Base-by-base conservation (phyloP, 2,329 filamentous ascomycete species). In the Coniochaeta sp. region DNA sequence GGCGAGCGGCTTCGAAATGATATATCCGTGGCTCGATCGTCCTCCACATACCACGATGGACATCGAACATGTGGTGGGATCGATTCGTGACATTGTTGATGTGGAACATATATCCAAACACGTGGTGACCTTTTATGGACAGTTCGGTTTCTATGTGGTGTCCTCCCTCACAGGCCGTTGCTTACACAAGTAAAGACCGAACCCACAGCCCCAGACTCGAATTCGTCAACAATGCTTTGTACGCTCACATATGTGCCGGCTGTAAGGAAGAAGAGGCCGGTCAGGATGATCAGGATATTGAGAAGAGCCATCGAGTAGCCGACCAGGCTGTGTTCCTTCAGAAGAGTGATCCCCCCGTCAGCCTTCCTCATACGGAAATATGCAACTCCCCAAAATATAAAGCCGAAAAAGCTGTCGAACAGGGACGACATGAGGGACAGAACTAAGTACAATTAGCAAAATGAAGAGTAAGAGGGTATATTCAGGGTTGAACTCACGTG, bases 361-460 rank as follows among this genome's bases (percentile, higher is more conserved):
- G 83, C 88, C 22, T 76, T 77, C 55, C 89, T 81, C 89, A 93
- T 90, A 60, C 89, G 83, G 69, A 92, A 83, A 70, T 91, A 93
- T 0, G 89, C 90, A 1, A 91, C 82, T 14, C 89, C 90, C 90
- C 90, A 97, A 79, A 96, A 97, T 70, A 96, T 96, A 79, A 96
- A 97, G 26, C 93, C 93, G 68, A 93, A 93, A 81, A 92, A 93
- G 59, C 89, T 93, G 75, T 96, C 91, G 70, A 96, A 96, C 1
- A 96, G 82, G 4, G 91, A 91, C n/a, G 87, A 89, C 88, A 92
- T 90, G 62, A 91, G 79, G 4, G 86, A 87, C n/a, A 86, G 74
- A 2, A 87, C 81, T 83, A 42, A 3, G 19, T 8, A 12, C 5
- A 22, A 1, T 68, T 22, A 66, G 61, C n/a, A 40, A 40, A 56